Percentiles rank a stretch among this genome's conserved stretches.
These are phyloP conservation scores for Albugo candida DNA, from an alignment of 352 stramenopile genomes.

Conservation along the genomic window DNA sequence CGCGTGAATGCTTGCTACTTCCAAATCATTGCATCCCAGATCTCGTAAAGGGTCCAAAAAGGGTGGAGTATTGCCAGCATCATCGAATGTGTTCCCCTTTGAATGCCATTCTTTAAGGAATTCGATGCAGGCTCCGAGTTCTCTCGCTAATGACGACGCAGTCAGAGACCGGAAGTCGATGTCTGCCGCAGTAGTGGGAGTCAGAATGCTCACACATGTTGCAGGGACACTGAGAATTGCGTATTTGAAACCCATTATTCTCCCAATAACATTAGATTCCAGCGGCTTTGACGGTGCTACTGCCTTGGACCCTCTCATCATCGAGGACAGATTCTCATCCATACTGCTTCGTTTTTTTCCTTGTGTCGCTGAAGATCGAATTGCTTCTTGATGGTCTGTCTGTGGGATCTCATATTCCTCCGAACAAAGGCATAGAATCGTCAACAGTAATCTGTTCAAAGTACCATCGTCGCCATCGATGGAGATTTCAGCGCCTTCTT, in stretches of 20 bases:
- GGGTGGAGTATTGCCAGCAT: conserved; percentile 11
- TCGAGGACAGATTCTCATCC: background rate
- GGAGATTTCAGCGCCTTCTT: conserved; percentile 2
- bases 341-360: conserved; percentile 9
- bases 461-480: conserved; percentile 34
- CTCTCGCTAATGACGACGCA: conserved; percentile 38
- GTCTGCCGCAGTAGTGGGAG: conserved; percentile 14
- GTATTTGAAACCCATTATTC: conserved; percentile 42
- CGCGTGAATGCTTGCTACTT: conserved; percentile 11
- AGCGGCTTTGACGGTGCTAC: conserved; percentile 22
- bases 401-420: conserved; percentile 40
- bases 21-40: conserved; percentile 62
- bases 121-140: conserved; percentile 45
- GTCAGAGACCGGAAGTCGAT: conserved; percentile 53
- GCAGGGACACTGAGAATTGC: conserved; percentile 59
- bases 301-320: conserved; percentile 7
- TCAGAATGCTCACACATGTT: conserved; percentile 52
- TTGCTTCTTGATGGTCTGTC: conserved; percentile 19
- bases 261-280: conserved; percentile 24
- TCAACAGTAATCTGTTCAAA: conserved; percentile 17
- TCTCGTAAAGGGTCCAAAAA: conserved; percentile 56
- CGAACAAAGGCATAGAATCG: conserved; percentile 41
- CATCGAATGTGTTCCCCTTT: conserved; percentile 28
- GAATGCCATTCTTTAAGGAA: conserved; percentile 53
- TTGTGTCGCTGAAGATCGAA: conserved; percentile 18